Percentiles rank a stretch among this genome's conserved stretches.
Evolutionary conservation across 2,329 filamentous ascomycete species (phyloP).

Genomic region (Laburnicola sp.): DNA sequence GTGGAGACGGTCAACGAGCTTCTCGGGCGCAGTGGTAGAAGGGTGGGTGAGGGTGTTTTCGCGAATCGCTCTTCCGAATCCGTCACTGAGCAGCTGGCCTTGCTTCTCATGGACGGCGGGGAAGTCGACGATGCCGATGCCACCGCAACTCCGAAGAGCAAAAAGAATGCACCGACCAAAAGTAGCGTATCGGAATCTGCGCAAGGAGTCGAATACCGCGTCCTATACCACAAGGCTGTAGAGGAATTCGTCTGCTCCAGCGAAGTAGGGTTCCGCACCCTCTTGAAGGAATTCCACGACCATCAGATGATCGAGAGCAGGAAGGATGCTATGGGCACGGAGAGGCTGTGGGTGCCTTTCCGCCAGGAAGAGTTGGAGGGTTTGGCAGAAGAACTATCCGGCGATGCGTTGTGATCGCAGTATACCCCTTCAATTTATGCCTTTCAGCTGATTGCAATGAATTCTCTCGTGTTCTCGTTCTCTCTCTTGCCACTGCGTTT

Average conservation of each 20-base stretch:
- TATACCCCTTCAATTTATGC: slow-evolving; percentile 9
- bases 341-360: slow-evolving; percentile 83
- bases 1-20: slow-evolving; percentile 90
- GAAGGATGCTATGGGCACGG: slow-evolving; percentile 82
- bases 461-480: too few species aligned
- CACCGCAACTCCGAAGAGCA: slow-evolving; percentile 23
- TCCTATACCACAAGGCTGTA: slow-evolving; percentile 91
- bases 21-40: slow-evolving; percentile 76
- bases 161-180: slow-evolving; percentile 32
- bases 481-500: too few species aligned
- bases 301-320: slow-evolving; percentile 94
- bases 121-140: slow-evolving; percentile 27
- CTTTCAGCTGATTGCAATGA: too few species aligned
- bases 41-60: slow-evolving; percentile 83
- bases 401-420: slow-evolving; percentile 29
- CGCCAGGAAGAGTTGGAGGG: slow-evolving; percentile 84
- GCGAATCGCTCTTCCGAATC: slow-evolving; percentile 84
- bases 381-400: slow-evolving; percentile 75
- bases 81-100: slow-evolving; percentile 79
- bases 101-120: slow-evolving; percentile 56
- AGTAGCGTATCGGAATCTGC: slow-evolving; percentile 37
- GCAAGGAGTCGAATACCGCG: slow-evolving; percentile 81
- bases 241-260: slow-evolving; percentile 97
- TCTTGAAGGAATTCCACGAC: slow-evolving; percentile 97
- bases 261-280: slow-evolving; percentile 90